These are phyloP conservation scores for Alternaria arborescens DNA, from an alignment of 2,329 filamentous ascomycete species.

Conservation along the genomic window DNA sequence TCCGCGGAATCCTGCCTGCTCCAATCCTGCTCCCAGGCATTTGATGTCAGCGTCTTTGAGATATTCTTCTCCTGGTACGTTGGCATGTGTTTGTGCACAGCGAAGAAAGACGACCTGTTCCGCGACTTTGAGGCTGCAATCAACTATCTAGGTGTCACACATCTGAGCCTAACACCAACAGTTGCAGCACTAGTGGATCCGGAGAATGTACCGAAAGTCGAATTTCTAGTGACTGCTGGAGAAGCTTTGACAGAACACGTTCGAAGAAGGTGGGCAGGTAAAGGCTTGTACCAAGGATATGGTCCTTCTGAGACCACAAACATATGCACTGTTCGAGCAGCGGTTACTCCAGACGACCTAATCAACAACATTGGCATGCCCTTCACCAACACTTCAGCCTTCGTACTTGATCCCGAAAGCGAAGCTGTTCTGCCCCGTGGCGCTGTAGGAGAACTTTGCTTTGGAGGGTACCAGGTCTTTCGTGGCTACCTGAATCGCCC, in stretches of 20 bases:
- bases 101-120: constrained; percentile 77
- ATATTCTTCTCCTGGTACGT: constrained; percentile 85
- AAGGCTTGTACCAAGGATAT: constrained; percentile 77
- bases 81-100: constrained; percentile 81
- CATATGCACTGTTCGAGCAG: constrained; percentile 77
- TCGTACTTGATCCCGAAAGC: constrained; percentile 63
- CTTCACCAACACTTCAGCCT: constrained; percentile 77
- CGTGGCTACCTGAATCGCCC: constrained; percentile 75
- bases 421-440: constrained; percentile 68
- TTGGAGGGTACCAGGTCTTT: constrained; percentile 82
- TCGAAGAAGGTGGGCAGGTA: constrained; percentile 71
- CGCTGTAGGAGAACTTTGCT: constrained; percentile 82
- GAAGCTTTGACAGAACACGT: constrained; percentile 80
- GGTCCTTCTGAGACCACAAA: constrained; percentile 89
- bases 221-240: constrained; percentile 81
- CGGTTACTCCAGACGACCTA: constrained; percentile 65
- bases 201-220: constrained; percentile 71
- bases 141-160: constrained; percentile 70
- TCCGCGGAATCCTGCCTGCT: constrained; percentile 67
- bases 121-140: constrained; percentile 75
- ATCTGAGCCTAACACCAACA: constrained; percentile 85
- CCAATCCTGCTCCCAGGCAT: constrained; percentile 84
- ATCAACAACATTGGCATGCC: constrained; percentile 80
- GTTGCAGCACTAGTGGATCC: constrained; percentile 80
- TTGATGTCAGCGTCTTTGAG: constrained; percentile 89